Conservation (phyloP, 1,284 basidiomycete species). For the Entoloma clypeatum region DNA sequence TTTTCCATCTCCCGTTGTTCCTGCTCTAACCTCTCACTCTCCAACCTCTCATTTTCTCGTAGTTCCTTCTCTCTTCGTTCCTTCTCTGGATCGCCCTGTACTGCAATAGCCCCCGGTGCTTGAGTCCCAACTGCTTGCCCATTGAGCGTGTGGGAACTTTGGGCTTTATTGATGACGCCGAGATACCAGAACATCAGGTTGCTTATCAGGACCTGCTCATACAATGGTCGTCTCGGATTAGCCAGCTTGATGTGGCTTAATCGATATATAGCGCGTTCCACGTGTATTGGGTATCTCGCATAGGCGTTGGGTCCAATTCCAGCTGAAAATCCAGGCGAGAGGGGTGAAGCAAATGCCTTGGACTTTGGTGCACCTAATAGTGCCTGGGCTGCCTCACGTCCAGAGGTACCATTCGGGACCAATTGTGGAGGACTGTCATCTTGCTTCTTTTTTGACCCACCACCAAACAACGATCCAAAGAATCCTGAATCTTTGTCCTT, state of each 20-base stretch:
- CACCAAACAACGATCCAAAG: conserved; percentile 84
- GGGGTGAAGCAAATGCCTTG: conserved; percentile 56
- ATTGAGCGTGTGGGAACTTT: conserved; percentile 36
- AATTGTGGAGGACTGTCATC: conserved; percentile 56
- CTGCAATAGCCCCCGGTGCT: conserved; percentile 14
- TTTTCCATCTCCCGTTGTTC: conserved; percentile 41
- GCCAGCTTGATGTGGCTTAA: conserved; percentile 98
- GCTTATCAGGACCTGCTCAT: conserved; percentile 98
- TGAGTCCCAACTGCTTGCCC: conserved; percentile 23
- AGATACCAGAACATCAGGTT: conserved; percentile 99
- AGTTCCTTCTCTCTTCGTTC: conserved; percentile 44
- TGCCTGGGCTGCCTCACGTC: conserved; percentile 78
- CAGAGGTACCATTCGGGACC: conserved; percentile 49
- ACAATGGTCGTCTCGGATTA: conserved; percentile 92
- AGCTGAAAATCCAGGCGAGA: conserved; percentile 50
- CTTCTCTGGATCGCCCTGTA: conserved; percentile 30
- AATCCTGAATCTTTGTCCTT: conserved; percentile 76
- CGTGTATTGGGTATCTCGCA: conserved; percentile 92
- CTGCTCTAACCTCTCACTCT: conserved; percentile 32
- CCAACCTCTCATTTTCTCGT: conserved; percentile 38
- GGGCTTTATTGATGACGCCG: conserved; percentile 91
- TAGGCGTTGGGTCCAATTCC: conserved; percentile 50
- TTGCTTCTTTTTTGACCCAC: conserved; percentile 66
- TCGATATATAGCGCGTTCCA: conserved; percentile 96
- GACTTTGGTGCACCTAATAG: conserved; percentile 80